Evolutionary conservation across 371 early-diverging fungal genomes (phyloP).

Genomic region (Saksenaea vasiformis): DNA sequence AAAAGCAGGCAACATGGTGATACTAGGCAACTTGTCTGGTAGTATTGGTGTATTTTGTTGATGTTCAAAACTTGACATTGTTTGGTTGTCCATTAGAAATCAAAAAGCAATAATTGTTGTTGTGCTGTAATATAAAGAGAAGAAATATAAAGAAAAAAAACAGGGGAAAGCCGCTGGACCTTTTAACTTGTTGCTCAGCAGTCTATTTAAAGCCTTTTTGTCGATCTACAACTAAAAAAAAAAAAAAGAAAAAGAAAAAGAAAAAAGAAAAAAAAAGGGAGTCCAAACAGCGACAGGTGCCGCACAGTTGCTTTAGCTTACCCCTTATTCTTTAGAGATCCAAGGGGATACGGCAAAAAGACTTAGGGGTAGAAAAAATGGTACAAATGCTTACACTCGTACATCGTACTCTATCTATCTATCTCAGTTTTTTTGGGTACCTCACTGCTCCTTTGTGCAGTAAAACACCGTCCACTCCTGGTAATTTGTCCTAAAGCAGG

Average conservation of each 20-base stretch:
- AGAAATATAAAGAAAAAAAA: slow-evolving; percentile 3
- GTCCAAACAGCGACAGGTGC: neutral
- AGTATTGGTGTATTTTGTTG: slow-evolving; percentile 20
- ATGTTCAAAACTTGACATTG: slow-evolving; percentile 17
- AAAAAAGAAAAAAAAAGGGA: neutral
- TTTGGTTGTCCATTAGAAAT: neutral
- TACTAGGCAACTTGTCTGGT: slow-evolving; percentile 26
- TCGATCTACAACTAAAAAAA: slow-evolving; percentile 19
- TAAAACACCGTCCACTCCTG: slow-evolving; percentile 7
- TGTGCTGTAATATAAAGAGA: neutral
- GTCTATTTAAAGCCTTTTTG: slow-evolving; percentile 16
- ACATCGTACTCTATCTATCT: neutral
- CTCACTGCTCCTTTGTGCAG: slow-evolving; percentile 10
- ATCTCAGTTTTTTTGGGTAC: neutral
- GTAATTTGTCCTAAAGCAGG: slow-evolving; percentile 11
- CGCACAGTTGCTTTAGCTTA: slow-evolving; percentile 4
- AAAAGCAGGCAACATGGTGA: slow-evolving; percentile 19
- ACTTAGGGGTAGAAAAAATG: neutral
- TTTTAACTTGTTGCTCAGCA: neutral
- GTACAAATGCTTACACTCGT: neutral
- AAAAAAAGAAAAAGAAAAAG: neutral
- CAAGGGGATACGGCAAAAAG: neutral
- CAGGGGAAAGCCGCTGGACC: neutral
- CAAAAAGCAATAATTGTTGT: neutral
- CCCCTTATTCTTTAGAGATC: neutral